These are phyloP conservation scores for Curvularia sp. DNA, from an alignment of 2,329 filamentous ascomycete genomes.

Conservation along the genomic window DNA sequence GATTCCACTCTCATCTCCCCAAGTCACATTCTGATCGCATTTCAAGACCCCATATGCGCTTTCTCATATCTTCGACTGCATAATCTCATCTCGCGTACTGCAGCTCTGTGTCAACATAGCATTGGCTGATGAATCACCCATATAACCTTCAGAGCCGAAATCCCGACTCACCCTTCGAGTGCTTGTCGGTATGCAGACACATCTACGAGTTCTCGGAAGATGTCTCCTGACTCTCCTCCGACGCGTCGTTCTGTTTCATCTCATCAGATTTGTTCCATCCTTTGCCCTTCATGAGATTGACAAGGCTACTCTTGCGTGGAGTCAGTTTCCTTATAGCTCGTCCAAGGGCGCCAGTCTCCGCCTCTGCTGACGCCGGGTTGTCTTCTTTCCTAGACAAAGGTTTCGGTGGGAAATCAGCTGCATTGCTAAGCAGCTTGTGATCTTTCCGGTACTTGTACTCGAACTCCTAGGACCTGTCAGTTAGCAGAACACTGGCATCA, in stretches of 20 bases:
- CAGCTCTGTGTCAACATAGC: background rate
- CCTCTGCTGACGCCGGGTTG: constrained; percentile 17
- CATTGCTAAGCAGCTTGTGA: constrained; percentile 34
- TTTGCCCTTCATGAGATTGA: constrained; percentile 46
- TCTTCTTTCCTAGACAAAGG: constrained; percentile 36
- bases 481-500: background rate
- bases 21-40: background rate
- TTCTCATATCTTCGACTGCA: background rate
- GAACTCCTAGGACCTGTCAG: constrained; percentile 37
- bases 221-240: constrained; percentile 9
- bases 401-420: constrained; percentile 23
- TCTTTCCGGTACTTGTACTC: constrained; percentile 45
- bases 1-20: background rate
- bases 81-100: background rate
- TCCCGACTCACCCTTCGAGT: background rate
- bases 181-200: background rate
- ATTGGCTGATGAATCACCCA: background rate
- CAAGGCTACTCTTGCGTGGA: constrained; percentile 46
- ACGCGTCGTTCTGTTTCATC: constrained; percentile 7
- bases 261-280: constrained; percentile 39
- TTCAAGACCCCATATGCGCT: background rate
- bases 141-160: constrained; percentile 1
- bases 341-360: constrained; percentile 35
- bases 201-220: constrained; percentile 16
- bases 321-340: constrained; percentile 46